A percentile compares a stretch with the other conserved stretches of the same genome.
Conservation (phyloP, 176 grass and related monocot species). For the Rhynchospora tenuis region DNA sequence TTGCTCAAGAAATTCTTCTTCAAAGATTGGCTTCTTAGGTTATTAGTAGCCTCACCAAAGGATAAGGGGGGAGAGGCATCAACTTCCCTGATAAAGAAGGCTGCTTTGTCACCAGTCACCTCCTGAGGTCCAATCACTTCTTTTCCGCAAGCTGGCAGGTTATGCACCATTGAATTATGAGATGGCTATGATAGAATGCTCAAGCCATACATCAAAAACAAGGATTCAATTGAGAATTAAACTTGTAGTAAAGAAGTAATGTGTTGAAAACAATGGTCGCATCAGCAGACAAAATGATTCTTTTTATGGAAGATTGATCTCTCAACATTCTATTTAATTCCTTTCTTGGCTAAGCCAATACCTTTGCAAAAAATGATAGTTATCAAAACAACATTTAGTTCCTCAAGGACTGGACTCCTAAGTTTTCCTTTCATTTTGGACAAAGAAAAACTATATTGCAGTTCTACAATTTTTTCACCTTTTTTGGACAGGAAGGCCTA, state of each 20-base stretch:
- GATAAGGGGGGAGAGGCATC: conserved; percentile 24
- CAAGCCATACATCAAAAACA: background rate
- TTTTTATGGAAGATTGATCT: background rate
- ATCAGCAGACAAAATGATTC: background rate
- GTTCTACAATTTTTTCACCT: no score
- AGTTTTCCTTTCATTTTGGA: background rate
- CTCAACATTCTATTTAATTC: background rate
- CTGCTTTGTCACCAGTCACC: conserved; percentile 26
- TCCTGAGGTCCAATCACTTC: conserved; percentile 35
- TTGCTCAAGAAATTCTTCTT: conserved; percentile 56
- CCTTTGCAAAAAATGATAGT: background rate
- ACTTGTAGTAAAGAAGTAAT: background rate
- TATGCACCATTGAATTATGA: background rate
- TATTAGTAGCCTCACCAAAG: conserved; percentile 39
- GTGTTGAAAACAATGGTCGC: no score
- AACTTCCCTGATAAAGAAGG: background rate
- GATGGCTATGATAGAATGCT: background rate
- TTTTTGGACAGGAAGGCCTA: background rate
- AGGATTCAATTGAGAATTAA: background rate
- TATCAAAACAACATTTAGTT: background rate
- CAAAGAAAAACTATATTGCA: no score
- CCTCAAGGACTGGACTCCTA: background rate
- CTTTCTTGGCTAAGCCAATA: background rate
- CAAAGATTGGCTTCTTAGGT: conserved; percentile 13
- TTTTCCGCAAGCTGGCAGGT: conserved; percentile 4